A percentile compares a stretch with the other conserved stretches of the same genome.
Evolutionary conservation across 352 stramenopile genomes (phyloP).

Genomic region (Phytophthora pini): DNA sequence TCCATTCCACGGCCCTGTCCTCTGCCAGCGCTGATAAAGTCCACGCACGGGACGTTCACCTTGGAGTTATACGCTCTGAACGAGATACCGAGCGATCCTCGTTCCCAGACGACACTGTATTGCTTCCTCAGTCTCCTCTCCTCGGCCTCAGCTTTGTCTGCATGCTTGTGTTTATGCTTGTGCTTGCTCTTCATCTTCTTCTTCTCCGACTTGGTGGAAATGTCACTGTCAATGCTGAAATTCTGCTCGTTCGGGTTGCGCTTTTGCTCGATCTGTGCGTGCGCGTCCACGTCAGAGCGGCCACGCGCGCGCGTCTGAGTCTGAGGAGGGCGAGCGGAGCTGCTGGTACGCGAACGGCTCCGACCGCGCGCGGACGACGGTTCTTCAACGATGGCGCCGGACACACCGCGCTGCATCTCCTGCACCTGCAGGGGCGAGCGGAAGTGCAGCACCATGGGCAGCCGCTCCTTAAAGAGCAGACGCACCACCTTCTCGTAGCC

Average conservation of each 20-base stretch:
- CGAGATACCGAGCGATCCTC: slow-evolving; percentile 69
- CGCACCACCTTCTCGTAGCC: slow-evolving; percentile 84
- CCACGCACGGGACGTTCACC: slow-evolving; percentile 77
- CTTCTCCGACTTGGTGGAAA: slow-evolving; percentile 11
- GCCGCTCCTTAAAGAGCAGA: slow-evolving; percentile 77
- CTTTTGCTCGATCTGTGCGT: slow-evolving; percentile 18
- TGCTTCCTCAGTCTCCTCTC: slow-evolving; percentile 66
- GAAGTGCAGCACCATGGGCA: slow-evolving; percentile 82
- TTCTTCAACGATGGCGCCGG: slow-evolving; percentile 21
- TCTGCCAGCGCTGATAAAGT: slow-evolving; percentile 64
- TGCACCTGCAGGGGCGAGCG: slow-evolving; percentile 49
- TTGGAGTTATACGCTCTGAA: slow-evolving; percentile 73
- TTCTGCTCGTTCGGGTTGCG: slow-evolving; percentile 19
- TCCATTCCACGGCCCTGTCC: slow-evolving; percentile 78
- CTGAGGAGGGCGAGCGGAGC: slow-evolving; percentile 2
- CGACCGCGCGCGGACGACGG: slow-evolving; percentile 7
- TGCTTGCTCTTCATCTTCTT: slow-evolving; percentile 32
- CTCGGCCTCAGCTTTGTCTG: slow-evolving; percentile 33
- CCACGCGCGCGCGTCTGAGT: slow-evolving; percentile 9
- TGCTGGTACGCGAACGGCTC: slow-evolving; percentile 22
- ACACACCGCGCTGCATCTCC: slow-evolving; percentile 23
- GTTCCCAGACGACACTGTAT: slow-evolving; percentile 79
- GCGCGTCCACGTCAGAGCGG: slow-evolving; percentile 14
- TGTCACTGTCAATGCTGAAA: slow-evolving; percentile 30
- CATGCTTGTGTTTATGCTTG: slow-evolving; percentile 28